Evolutionary conservation across 345 rosid genomes (phyloP).

Genomic region (Gynandropsis gynandra): DNA sequence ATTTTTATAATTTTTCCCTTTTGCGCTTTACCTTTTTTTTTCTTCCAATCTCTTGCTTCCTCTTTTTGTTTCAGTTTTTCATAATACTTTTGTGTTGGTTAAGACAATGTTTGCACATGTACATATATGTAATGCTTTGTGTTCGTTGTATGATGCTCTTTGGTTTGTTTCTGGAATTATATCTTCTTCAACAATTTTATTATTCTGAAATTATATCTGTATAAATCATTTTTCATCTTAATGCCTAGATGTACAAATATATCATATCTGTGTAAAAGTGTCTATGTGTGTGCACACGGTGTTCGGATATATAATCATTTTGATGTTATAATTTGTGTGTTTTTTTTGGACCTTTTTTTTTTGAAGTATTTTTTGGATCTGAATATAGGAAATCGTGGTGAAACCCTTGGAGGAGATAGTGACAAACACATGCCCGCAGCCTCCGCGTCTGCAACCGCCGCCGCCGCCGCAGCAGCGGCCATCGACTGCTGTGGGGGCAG

Average conservation of each 20-base stretch:
- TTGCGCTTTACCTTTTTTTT: conserved; percentile 38
- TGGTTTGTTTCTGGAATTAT: too few relatives aligned
- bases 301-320: not conserved
- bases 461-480: conserved; percentile 29
- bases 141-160: too few relatives aligned
- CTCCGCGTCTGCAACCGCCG: conserved; percentile 13
- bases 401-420: conserved; percentile 83
- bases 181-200: too few relatives aligned
- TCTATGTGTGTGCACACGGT: too few relatives aligned
- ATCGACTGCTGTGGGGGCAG: conserved; percentile 12
- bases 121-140: conserved; percentile 4
- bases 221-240: too few relatives aligned
- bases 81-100: conserved; percentile 16
- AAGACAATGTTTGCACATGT: conserved; percentile 6
- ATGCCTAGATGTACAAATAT: not conserved
- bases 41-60: conserved; percentile 11
- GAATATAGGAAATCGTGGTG: conserved; percentile 70
- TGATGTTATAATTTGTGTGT: conserved; percentile 6
- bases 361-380: conserved; percentile 5
- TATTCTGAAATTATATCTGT: too few relatives aligned
- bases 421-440: conserved; percentile 49
- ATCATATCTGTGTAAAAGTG: not conserved
- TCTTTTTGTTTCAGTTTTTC: conserved; percentile 13
- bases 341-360: too few relatives aligned
- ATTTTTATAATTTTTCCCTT: conserved; percentile 26